Evolutionary conservation across 306 rosid species (phyloP).

Genomic region (Prunus salicina): DNA sequence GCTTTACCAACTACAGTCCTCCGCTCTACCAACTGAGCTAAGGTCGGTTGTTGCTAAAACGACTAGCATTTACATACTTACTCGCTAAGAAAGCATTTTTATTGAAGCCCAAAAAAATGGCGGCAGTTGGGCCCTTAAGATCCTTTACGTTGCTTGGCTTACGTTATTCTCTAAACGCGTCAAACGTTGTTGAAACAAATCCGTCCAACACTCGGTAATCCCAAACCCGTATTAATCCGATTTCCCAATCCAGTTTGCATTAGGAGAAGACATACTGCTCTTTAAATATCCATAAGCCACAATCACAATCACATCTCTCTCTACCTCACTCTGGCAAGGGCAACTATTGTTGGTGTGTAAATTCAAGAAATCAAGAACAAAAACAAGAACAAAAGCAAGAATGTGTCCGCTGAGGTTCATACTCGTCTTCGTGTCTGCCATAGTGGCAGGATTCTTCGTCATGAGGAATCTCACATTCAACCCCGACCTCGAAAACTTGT

Average conservation of each 20-base stretch:
- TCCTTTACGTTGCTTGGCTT: neutral
- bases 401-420: constrained; percentile 14
- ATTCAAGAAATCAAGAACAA: neutral
- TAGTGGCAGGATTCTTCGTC: neutral
- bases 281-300: neutral
- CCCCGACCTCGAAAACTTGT: neutral
- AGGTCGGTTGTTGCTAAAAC: constrained; percentile 11
- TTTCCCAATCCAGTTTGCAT: neutral
- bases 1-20: constrained; percentile 46
- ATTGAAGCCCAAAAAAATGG: neutral
- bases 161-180: neutral
- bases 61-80: fast-evolving
- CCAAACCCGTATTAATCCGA: neutral
- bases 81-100: too few species aligned
- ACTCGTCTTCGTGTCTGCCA: neutral
- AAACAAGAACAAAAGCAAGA: neutral
- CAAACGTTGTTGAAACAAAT: neutral
- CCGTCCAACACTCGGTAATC: neutral
- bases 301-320: neutral
- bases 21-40: constrained; percentile 65
- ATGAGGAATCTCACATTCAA: neutral
- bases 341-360: neutral
- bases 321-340: too few species aligned
- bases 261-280: neutral
- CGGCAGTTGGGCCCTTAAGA: neutral